These are phyloP conservation scores for Penicillium sp. DNA, from an alignment of 2,329 filamentous ascomycete species.

Conservation along the genomic window DNA sequence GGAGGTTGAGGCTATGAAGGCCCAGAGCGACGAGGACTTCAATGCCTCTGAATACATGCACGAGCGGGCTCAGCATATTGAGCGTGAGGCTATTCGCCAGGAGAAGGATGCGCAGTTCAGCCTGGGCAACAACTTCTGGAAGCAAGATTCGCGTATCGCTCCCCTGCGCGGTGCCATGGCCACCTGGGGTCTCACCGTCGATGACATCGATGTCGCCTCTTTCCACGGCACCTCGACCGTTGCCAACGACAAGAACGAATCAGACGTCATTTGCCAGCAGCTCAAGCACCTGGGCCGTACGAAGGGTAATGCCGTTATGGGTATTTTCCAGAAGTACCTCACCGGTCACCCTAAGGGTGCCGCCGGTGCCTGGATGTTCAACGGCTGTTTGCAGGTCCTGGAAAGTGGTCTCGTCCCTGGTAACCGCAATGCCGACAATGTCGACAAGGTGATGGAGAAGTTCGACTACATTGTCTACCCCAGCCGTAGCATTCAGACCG, in stretches of 20 bases:
- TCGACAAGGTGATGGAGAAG: slow-evolving; percentile 93
- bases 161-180: slow-evolving; percentile 92
- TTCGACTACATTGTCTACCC: slow-evolving; percentile 98
- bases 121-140: slow-evolving; percentile 99
- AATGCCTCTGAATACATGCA: slow-evolving; percentile 79
- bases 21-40: slow-evolving; percentile 64
- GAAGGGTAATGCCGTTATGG: slow-evolving; percentile 93
- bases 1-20: slow-evolving; percentile 85
- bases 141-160: slow-evolving; percentile 85
- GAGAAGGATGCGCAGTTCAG: slow-evolving; percentile 89
- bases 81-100: slow-evolving; percentile 79
- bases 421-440: slow-evolving; percentile 96
- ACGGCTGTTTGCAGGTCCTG: slow-evolving; percentile 91
- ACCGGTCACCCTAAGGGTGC: slow-evolving; percentile 99
- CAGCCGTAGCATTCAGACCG: slow-evolving; percentile 89
- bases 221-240: slow-evolving; percentile 99
- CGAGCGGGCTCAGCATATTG: slow-evolving; percentile 79
- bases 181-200: slow-evolving; percentile 96
- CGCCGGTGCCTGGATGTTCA: slow-evolving; percentile 99
- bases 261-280: slow-evolving; percentile 93
- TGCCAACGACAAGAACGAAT: slow-evolving; percentile 99
- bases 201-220: slow-evolving; percentile 89
- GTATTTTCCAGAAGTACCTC: slow-evolving; percentile 99
- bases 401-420: slow-evolving; percentile 91
- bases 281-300: slow-evolving; percentile 87